Evolutionary conservation across 2,329 filamentous ascomycete genomes (phyloP).

Genomic region (Penicillium sp.): DNA sequence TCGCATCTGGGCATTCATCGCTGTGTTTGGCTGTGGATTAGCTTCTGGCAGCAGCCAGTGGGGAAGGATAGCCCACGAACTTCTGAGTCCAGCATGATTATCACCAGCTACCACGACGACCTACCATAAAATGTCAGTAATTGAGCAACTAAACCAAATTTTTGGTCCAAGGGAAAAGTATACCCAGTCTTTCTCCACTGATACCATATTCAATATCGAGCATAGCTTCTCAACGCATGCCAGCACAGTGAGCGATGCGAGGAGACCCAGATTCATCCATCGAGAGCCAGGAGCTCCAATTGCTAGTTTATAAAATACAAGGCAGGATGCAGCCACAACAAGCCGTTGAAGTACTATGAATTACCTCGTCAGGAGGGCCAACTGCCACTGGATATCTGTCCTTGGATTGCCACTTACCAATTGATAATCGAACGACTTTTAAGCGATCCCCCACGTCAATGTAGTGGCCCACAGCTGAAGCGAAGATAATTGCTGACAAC

Average conservation of each 20-base stretch:
- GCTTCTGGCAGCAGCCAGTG: background rate
- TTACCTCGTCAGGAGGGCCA: background rate
- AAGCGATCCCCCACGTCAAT: constrained; percentile 26
- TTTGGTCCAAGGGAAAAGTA: constrained; percentile 20
- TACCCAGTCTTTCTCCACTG: constrained; percentile 63
- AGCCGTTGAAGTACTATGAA: constrained; percentile 21
- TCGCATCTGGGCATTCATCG: constrained; percentile 38
- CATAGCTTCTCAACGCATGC: constrained; percentile 63
- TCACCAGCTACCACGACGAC: constrained; percentile 9
- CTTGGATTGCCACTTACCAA: background rate
- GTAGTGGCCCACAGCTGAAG: constrained; percentile 43
- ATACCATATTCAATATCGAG: constrained; percentile 57
- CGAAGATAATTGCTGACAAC: constrained; percentile 34
- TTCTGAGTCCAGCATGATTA: background rate
- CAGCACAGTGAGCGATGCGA: constrained; percentile 36
- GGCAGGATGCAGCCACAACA: constrained; percentile 42
- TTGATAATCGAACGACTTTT: constrained; percentile 8
- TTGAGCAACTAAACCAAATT: no score
- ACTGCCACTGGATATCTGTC: background rate
- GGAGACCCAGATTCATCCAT: constrained; percentile 20
- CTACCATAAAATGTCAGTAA: constrained; percentile 1
- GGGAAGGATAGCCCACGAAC: background rate
- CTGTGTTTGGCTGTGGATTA: background rate
- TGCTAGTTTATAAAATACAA: constrained; percentile 29
- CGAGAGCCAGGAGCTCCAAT: background rate